These are phyloP conservation scores for Astrocystis sublimbata DNA, from an alignment of 495 filamentous ascomycete genomes.

Conservation along the genomic window DNA sequence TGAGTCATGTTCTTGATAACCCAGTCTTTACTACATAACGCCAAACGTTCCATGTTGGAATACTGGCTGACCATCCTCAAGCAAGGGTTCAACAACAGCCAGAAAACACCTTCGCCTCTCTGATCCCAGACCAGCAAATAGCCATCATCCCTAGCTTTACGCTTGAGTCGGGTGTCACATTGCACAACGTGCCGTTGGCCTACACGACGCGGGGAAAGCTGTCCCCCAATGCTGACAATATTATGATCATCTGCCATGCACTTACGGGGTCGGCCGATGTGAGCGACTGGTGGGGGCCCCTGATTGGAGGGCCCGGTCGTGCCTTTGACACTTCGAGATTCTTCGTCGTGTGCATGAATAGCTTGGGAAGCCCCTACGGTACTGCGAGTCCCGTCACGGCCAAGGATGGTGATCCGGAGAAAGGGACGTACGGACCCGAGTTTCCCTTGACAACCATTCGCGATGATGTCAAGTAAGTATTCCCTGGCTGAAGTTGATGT, in stretches of 20 bases:
- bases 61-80: slow-evolving; percentile 59
- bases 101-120: slow-evolving; percentile 85
- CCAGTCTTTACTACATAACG: not conserved
- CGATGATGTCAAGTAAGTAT: slow-evolving; percentile 88
- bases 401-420: slow-evolving; percentile 72
- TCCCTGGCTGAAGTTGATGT: slow-evolving; percentile 3
- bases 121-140: slow-evolving; percentile 86
- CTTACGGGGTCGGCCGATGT: slow-evolving; percentile 96
- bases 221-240: slow-evolving; percentile 78
- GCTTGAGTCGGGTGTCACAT: slow-evolving; percentile 86
- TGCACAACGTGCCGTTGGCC: slow-evolving; percentile 87
- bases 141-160: slow-evolving; percentile 85
- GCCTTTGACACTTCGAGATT: slow-evolving; percentile 92
- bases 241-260: slow-evolving; percentile 95
- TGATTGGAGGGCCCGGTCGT: slow-evolving; percentile 83
- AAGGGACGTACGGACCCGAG: slow-evolving; percentile 87
- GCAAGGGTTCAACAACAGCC: slow-evolving; percentile 65
- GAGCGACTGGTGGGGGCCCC: slow-evolving; percentile 95
- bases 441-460: slow-evolving; percentile 93
- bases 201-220: slow-evolving; percentile 85
- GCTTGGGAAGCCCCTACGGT: slow-evolving; percentile 93
- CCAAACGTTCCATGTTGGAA: not conserved
- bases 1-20: slow-evolving; percentile 32
- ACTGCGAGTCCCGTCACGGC: slow-evolving; percentile 92
- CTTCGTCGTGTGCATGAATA: slow-evolving; percentile 95